These are phyloP conservation scores for Backusella parvicylindrica DNA, from an alignment of 192 early-diverging fungal species.

Conservation along the genomic window DNA sequence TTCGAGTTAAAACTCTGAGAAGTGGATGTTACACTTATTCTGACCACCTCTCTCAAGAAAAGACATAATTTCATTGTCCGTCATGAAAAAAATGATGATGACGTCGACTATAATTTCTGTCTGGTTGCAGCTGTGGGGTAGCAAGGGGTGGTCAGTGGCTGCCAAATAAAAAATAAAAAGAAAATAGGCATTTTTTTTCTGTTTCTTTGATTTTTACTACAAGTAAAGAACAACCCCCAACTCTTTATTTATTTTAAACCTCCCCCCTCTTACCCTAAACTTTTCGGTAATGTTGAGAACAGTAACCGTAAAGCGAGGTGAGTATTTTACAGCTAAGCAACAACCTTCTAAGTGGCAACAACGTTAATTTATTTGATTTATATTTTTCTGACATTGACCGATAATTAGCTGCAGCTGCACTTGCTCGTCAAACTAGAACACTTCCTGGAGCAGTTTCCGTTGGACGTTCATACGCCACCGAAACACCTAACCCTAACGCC, in stretches of 20 bases:
- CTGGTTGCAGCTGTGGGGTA: neutral
- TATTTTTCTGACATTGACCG: neutral
- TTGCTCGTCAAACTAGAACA: slow-evolving; percentile 24
- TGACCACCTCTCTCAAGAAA: too few relatives aligned
- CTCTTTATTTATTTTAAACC: slow-evolving; percentile 14
- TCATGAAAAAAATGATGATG: neutral
- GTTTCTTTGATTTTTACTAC: neutral
- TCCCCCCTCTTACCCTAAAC: slow-evolving; percentile 20
- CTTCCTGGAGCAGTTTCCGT: slow-evolving; percentile 31
- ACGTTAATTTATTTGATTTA: neutral
- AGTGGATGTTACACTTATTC: too few relatives aligned
- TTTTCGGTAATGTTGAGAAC: slow-evolving; percentile 35
- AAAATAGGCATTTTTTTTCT: slow-evolving; percentile 4
- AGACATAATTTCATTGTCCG: too few relatives aligned
- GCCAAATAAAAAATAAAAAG: neutral
- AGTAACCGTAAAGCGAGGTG: slow-evolving; percentile 31
- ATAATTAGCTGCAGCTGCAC: slow-evolving; percentile 3
- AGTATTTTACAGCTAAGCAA: neutral
- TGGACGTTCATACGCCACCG: slow-evolving; percentile 33
- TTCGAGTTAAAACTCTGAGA: too few relatives aligned
- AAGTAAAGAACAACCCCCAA: slow-evolving; percentile 14
- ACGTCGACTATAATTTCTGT: neutral
- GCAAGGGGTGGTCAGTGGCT: neutral
- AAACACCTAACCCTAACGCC: slow-evolving; percentile 39
- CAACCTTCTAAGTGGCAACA: neutral